Percentiles rank a stretch among this genome's conserved stretches.
These are phyloP conservation scores for Monosporascus sp. DNA, from an alignment of 2,329 filamentous ascomycete genomes.

Conservation along the genomic window DNA sequence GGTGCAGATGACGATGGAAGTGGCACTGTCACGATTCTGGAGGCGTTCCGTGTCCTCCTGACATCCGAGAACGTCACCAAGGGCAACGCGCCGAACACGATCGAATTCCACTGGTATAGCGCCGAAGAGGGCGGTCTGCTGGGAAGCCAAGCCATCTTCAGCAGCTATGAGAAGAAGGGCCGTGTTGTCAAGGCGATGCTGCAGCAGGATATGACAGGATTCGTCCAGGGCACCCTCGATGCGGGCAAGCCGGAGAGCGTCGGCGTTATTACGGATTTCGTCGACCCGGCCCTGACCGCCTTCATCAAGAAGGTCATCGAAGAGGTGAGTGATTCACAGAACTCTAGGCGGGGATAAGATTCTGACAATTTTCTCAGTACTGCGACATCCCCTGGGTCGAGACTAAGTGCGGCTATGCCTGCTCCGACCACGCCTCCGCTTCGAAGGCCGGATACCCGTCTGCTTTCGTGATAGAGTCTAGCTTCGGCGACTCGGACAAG, in stretches of 20 bases:
- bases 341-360: slow-evolving; percentile 28
- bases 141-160: slow-evolving; percentile 79
- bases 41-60: slow-evolving; percentile 78
- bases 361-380: slow-evolving; percentile 47
- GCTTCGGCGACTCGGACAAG: slow-evolving; percentile 60
- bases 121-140: slow-evolving; percentile 68
- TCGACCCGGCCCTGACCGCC: slow-evolving; percentile 72
- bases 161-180: slow-evolving; percentile 65
- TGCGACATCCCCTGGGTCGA: slow-evolving; percentile 82
- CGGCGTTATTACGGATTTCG: slow-evolving; percentile 88
- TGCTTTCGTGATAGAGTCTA: slow-evolving; percentile 71
- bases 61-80: slow-evolving; percentile 62
- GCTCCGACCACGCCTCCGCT: slow-evolving; percentile 69
- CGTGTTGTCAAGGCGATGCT: slow-evolving; percentile 91
- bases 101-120: slow-evolving; percentile 93
- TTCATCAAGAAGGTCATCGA: slow-evolving; percentile 90
- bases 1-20: slow-evolving; percentile 95
- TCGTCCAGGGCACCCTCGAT: slow-evolving; percentile 74
- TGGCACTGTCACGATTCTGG: slow-evolving; percentile 89
- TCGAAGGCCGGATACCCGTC: slow-evolving; percentile 70
- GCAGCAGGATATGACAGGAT: slow-evolving; percentile 97
- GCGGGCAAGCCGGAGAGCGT: slow-evolving; percentile 79
- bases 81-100: slow-evolving; percentile 73
- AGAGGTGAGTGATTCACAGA: slow-evolving; percentile 25
- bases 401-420: slow-evolving; percentile 85